Evolutionary conservation across 129 eudicot genomes (phyloP).

Genomic region (Deinandra increscens): DNA sequence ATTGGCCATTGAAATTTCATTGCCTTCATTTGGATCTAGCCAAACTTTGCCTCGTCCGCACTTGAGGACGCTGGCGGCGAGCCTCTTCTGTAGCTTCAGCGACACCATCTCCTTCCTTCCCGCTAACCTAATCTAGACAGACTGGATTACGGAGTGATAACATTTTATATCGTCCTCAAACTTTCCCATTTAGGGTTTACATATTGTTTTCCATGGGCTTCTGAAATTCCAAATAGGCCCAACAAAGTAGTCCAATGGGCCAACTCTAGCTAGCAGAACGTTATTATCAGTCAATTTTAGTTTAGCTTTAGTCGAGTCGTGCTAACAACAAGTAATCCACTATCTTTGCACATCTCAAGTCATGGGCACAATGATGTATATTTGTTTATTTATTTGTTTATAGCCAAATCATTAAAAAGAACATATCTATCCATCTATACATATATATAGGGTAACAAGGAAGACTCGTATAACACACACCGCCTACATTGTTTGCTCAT

Average conservation of each 20-base stretch:
- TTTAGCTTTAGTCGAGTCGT: too few relatives aligned
- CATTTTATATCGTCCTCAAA: neutral
- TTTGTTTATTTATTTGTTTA: too few relatives aligned
- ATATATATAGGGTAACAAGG: constrained; percentile 15
- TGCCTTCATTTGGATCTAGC: constrained; percentile 45
- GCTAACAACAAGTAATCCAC: constrained; percentile 38
- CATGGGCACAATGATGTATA: constrained; percentile 4
- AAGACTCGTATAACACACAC: constrained; percentile 12
- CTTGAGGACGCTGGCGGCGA: constrained; percentile 44
- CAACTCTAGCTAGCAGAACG: neutral
- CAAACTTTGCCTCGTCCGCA: constrained; percentile 48
- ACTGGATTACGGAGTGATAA: constrained; percentile 7
- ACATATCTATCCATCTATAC: neutral
- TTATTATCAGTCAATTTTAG: neutral
- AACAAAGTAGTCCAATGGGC: neutral
- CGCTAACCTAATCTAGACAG: neutral
- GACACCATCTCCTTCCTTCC: constrained; percentile 40
- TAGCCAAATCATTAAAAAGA: neutral
- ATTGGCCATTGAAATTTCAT: constrained; percentile 46
- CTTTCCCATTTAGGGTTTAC: constrained; percentile 28
- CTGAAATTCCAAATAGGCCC: neutral
- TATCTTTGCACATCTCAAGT: constrained; percentile 19
- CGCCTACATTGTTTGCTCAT: neutral
- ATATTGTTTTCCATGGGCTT: constrained; percentile 9
- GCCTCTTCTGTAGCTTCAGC: constrained; percentile 47